Evolutionary conservation across 345 rosid genomes (phyloP).

Genomic region (Ceriops tagal): DNA sequence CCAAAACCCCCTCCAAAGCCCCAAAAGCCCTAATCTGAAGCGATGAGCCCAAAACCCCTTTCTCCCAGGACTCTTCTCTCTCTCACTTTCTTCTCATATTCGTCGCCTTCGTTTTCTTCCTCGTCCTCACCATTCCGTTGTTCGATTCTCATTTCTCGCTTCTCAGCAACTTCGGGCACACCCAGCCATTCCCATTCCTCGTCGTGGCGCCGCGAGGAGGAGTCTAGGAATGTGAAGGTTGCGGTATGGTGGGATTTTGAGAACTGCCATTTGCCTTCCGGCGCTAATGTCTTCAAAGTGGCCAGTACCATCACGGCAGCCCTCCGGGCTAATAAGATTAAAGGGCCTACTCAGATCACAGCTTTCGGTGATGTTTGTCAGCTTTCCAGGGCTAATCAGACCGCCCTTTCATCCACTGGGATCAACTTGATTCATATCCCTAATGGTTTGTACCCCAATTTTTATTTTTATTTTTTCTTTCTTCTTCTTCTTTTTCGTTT

Average conservation of each 20-base stretch:
- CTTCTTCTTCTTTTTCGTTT: background rate
- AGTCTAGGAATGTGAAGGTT: conserved; percentile 51
- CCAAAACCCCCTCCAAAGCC: background rate
- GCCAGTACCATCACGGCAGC: conserved; percentile 55
- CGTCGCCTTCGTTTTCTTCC: conserved; percentile 9
- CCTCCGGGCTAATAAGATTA: conserved; percentile 60
- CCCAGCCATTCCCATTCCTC: conserved; percentile 6
- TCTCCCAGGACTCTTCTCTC: conserved; percentile 25
- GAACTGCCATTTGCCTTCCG: conserved; percentile 64
- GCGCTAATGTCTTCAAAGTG: conserved; percentile 57
- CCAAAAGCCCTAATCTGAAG: background rate
- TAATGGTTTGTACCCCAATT: conserved; percentile 34
- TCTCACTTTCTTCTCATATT: conserved; percentile 2
- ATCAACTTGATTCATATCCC: conserved; percentile 72
- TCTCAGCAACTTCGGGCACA: conserved; percentile 27
- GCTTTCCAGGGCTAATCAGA: conserved; percentile 64
- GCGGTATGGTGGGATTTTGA: conserved; percentile 98
- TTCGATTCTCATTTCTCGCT: conserved; percentile 32
- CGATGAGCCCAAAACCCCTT: conserved; percentile 26
- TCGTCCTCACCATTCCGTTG: conserved; percentile 1
- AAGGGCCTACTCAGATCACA: conserved; percentile 73
- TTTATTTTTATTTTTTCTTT: background rate
- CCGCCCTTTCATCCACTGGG: conserved; percentile 73
- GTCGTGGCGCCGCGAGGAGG: conserved; percentile 42
- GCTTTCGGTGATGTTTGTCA: conserved; percentile 75